Evolutionary conservation across 2,329 filamentous ascomycete species (phyloP).

Genomic region (Fusarium sp.): DNA sequence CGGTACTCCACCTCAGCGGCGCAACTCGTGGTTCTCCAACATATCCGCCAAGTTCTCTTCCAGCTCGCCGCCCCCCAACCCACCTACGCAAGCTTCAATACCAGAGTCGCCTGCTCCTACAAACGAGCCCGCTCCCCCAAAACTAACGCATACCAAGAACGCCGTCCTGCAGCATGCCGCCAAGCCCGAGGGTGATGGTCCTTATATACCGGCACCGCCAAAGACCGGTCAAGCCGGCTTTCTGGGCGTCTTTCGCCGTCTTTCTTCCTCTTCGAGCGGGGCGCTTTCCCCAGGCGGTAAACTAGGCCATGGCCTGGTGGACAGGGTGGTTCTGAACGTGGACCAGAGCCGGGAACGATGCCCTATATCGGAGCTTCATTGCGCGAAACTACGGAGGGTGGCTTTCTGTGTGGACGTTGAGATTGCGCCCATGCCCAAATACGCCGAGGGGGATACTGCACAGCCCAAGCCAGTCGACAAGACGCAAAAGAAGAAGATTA

Average conservation of each 20-base stretch:
- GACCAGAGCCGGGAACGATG: constrained; percentile 86
- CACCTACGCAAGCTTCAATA: constrained; percentile 50
- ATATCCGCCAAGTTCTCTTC: constrained; percentile 91
- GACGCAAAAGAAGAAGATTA: constrained; percentile 72
- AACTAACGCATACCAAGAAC: constrained; percentile 67
- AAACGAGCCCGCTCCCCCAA: constrained; percentile 64
- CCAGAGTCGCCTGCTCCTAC: constrained; percentile 44
- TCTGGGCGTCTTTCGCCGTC: constrained; percentile 84
- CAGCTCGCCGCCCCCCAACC: constrained; percentile 52
- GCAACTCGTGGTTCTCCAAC: constrained; percentile 93
- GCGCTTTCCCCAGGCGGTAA: constrained; percentile 47
- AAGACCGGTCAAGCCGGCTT: constrained; percentile 80
- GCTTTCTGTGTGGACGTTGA: constrained; percentile 98
- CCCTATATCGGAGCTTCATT: constrained; percentile 82
- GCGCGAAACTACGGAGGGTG: constrained; percentile 86
- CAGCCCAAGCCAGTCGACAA: constrained; percentile 61
- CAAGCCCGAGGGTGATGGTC: constrained; percentile 72
- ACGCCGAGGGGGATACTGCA: constrained; percentile 72
- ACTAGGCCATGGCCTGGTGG: constrained; percentile 77
- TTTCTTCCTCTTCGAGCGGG: constrained; percentile 77
- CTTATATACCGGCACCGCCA: constrained; percentile 83
- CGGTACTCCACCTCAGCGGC: constrained; percentile 63
- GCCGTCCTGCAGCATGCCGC: constrained; percentile 72
- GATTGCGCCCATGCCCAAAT: constrained; percentile 89
- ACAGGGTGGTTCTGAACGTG: constrained; percentile 87